Percentiles rank a stretch among this genome's conserved stretches.
Conservation (phyloP, 202 grass and related monocot genomes). For the Eragrostis tef region DNA sequence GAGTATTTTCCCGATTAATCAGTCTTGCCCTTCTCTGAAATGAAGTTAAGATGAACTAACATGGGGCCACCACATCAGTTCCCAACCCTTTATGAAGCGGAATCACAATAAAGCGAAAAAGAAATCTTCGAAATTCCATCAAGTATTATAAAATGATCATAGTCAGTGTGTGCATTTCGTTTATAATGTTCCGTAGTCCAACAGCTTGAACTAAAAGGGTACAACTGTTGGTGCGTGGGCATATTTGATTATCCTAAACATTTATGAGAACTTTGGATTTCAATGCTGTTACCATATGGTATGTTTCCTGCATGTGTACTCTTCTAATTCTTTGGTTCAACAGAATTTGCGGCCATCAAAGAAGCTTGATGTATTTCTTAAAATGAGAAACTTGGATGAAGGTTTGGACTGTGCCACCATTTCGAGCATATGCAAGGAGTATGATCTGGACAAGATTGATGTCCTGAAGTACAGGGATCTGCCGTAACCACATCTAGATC, state of each 20-base stretch:
- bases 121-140: background rate
- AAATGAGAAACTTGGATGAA: slow-evolving; percentile 56
- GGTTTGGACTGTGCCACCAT: slow-evolving; percentile 71
- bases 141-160: slow-evolving; percentile 1
- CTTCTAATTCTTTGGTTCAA: slow-evolving; percentile 26
- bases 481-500: slow-evolving; percentile 49
- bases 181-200: slow-evolving; percentile 9
- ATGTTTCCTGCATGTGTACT: slow-evolving; percentile 20
- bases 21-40: slow-evolving; percentile 22
- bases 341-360: slow-evolving; percentile 70
- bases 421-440: slow-evolving; percentile 67
- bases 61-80: background rate
- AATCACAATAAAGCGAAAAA: background rate
- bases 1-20: background rate
- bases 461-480: slow-evolving; percentile 80
- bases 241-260: slow-evolving; percentile 7
- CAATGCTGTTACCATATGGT: background rate
- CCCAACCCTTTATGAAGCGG: slow-evolving; percentile 7
- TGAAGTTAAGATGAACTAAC: slow-evolving; percentile 11
- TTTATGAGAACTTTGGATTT: slow-evolving; percentile 22
- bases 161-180: slow-evolving; percentile 8
- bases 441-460: slow-evolving; percentile 75
- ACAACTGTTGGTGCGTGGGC: background rate
- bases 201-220: slow-evolving; percentile 1
- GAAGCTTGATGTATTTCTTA: slow-evolving; percentile 61